Base-by-base conservation (phyloP, 495 filamentous ascomycete genomes). In the Talaromyces ruber region DNA sequence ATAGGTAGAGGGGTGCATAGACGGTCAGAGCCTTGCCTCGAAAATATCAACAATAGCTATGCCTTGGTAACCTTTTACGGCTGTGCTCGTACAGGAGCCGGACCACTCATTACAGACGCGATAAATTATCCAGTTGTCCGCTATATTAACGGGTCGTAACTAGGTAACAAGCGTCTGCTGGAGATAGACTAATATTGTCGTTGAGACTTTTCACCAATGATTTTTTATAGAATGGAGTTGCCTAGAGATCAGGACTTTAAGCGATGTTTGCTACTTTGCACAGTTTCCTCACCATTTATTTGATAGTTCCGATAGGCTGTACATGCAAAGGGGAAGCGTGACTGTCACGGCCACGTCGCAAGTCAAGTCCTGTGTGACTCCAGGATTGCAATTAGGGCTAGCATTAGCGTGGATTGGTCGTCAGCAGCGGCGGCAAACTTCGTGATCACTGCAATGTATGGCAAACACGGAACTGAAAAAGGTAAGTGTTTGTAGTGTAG, bases 351-450 rank as follows among this genome's bases (percentile, higher is more conserved):
- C 50, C 50, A 53, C 50, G 50, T 53, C 50, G 50, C 50, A 53
- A 52, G 21, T 14, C n/a, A 26, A 53, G 22, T 26, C n/a, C 5
- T 53, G 50, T 53, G 16, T 28, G 50, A 57, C 54, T 57, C 53
- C 53, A 32, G 50, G n/a, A 57, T 57, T 57, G 22, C 25, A 3
- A 57, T 57, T 32, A 57, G 54, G 54, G 28, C 54, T 57, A 29
- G 21, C 54, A 34, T 18, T 37, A 32, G 26, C 21, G 54, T 57
- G 6, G 24, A 16, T 52, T 21, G 47, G 47, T 21, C 16, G 21
- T 47, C 43, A 47, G 34, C 8, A 21, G 21, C 43, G 43, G 43
- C 43, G n/a, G 43, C 43, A 47, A 45, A 47, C 43, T n/a, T 47
- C 43, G 4, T 47, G n/a, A 21, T 47, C 43, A 47, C 34, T 11